Percentiles rank a stretch among this genome's conserved stretches.
phyloP scores from a whole-genome alignment of 495 filamentous ascomycete genomes.

The Penicillium goetzii region DNA sequence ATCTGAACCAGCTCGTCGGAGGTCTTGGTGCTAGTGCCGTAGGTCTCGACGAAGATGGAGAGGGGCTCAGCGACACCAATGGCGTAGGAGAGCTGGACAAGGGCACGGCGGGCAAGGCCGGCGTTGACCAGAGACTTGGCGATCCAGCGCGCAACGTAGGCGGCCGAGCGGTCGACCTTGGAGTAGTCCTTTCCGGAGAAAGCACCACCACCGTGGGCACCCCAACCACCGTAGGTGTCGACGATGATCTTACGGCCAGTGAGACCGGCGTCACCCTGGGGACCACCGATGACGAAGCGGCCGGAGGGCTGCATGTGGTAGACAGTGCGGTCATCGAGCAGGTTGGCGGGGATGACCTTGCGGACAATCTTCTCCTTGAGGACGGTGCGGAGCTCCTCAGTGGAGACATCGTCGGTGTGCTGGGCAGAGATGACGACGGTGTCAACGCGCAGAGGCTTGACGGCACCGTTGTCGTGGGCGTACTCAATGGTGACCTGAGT shows the following conservation, averaged over 20 bases:
- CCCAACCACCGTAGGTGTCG: slow-evolving; percentile 99
- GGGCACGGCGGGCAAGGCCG: slow-evolving; percentile 83
- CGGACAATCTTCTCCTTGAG: slow-evolving; percentile 98
- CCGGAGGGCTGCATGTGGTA: slow-evolving; percentile 99
- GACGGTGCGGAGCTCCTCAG: slow-evolving; percentile 90
- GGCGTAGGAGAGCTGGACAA: slow-evolving; percentile 98
- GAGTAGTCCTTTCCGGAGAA: slow-evolving; percentile 99
- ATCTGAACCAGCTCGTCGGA: slow-evolving; percentile 94
- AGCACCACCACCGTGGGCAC: slow-evolving; percentile 98
- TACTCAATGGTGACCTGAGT: slow-evolving; percentile 99
- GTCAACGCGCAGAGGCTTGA: slow-evolving; percentile 90
- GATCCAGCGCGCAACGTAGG: slow-evolving; percentile 97
- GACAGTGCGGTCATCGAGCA: slow-evolving; percentile 87
- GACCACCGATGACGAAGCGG: slow-evolving; percentile 98
- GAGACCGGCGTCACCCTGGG: slow-evolving; percentile 97
- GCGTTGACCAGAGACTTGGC: slow-evolving; percentile 95
- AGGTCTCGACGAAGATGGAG: slow-evolving; percentile 72
- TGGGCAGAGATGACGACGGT: slow-evolving; percentile 96
- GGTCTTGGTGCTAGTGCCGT: slow-evolving; percentile 70
- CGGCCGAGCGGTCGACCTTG: slow-evolving; percentile 98
- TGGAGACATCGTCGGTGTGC: slow-evolving; percentile 86
- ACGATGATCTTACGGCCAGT: slow-evolving; percentile 99
- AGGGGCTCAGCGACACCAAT: slow-evolving; percentile 98
- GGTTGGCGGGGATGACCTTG: slow-evolving; percentile 87
- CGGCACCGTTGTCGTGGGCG: slow-evolving; percentile 91